Percentiles rank a stretch among this genome's conserved stretches.
phyloP scores from a whole-genome alignment of 192 early-diverging fungal species.

The Coemansia sp. region DNA sequence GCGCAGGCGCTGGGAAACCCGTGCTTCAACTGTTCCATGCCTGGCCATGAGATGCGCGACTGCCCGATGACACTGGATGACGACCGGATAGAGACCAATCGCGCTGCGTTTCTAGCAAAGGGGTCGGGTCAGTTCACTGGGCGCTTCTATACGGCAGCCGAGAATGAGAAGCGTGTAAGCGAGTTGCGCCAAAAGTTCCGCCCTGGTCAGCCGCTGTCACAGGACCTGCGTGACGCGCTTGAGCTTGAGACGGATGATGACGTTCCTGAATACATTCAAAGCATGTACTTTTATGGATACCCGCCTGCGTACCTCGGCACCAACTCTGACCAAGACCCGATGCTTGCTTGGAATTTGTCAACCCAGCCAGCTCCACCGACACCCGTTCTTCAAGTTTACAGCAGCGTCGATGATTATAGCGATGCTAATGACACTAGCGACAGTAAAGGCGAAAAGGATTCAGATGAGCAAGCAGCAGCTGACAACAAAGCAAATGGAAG shows the following conservation, averaged over 20 bases:
- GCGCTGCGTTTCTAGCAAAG: slow-evolving; percentile 27
- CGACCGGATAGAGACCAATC: slow-evolving; percentile 30
- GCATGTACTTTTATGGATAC: slow-evolving; percentile 42
- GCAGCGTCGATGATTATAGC: slow-evolving; percentile 24
- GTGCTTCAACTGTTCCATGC: slow-evolving; percentile 52
- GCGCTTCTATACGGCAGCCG: slow-evolving; percentile 32
- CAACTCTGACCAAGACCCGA: slow-evolving; percentile 27
- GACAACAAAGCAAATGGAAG: background rate
- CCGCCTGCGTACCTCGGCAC: slow-evolving; percentile 46
- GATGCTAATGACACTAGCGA: background rate
- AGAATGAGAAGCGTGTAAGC: slow-evolving; percentile 32
- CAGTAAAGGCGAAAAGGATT: background rate
- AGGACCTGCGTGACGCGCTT: slow-evolving; percentile 28
- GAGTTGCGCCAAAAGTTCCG: slow-evolving; percentile 28
- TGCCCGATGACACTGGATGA: slow-evolving; percentile 39
- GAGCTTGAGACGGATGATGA: slow-evolving; percentile 22
- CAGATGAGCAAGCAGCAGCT: background rate
- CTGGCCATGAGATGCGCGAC: slow-evolving; percentile 37
- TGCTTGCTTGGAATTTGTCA: slow-evolving; percentile 10
- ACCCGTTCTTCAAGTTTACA: slow-evolving; percentile 31
- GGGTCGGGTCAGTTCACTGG: slow-evolving; percentile 23
- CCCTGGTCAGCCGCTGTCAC: slow-evolving; percentile 44
- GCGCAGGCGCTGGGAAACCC: slow-evolving; percentile 32
- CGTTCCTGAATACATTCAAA: slow-evolving; percentile 34
- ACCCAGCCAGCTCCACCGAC: slow-evolving; percentile 10